These are phyloP conservation scores for Rosa persica DNA, from an alignment of 306 rosid genomes.

Conservation along the genomic window DNA sequence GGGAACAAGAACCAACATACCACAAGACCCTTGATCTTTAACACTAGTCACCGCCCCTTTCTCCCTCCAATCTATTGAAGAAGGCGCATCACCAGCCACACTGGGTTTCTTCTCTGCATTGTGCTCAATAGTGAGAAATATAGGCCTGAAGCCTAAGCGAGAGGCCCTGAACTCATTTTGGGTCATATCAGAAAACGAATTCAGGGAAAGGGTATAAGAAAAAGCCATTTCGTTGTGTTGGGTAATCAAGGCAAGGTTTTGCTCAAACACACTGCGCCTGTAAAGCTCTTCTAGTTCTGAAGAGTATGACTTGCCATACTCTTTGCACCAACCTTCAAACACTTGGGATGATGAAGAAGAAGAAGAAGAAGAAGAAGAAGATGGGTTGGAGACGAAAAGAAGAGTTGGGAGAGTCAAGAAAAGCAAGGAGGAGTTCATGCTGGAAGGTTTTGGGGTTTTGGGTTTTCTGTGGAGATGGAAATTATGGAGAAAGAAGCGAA, in stretches of 20 bases:
- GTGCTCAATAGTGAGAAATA: constrained; percentile 13
- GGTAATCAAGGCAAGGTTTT: constrained; percentile 54
- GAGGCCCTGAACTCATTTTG: constrained; percentile 73
- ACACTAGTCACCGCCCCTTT: constrained; percentile 68
- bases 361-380: constrained; percentile 15
- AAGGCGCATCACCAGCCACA: constrained; percentile 42
- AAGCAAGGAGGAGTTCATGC: constrained; percentile 6
- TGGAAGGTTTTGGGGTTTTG: neutral
- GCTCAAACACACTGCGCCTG: constrained; percentile 62
- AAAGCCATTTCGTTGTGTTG: constrained; percentile 52
- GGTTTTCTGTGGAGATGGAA: neutral
- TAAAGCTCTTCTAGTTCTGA: constrained; percentile 49
- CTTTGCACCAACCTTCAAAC: constrained; percentile 65
- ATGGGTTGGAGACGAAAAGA: constrained; percentile 19
- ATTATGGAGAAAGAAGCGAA: neutral
- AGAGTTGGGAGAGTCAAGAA: neutral
- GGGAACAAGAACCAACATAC: constrained; percentile 32
- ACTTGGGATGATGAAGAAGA: constrained; percentile 35
- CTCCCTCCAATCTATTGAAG: constrained; percentile 76
- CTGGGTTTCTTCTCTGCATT: neutral
- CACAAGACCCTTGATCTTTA: constrained; percentile 86
- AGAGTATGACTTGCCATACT: constrained; percentile 59
- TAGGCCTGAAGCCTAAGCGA: constrained; percentile 62
- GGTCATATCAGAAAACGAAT: constrained; percentile 80
- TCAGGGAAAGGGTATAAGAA: constrained; percentile 63